Base-by-base conservation (phyloP, 1,139 yeast species). In the Arxiozyma slooffiae region DNA sequence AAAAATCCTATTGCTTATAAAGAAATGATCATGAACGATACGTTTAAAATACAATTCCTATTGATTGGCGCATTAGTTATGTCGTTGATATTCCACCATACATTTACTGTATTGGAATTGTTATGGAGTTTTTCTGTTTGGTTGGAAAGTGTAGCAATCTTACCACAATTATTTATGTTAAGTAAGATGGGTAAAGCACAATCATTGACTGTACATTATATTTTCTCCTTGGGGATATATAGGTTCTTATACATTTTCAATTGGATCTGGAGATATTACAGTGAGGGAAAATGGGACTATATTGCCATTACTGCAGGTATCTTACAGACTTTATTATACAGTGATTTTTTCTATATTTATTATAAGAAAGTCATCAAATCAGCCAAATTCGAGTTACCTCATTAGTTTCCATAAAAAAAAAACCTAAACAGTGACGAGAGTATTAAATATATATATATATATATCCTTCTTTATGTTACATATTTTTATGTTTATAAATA, bases 321-420 rank as follows among this genome's bases (percentile, higher is more conserved):
- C 44, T 67, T 88, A 45, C 98, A 92, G 71, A 88, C 97, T 0
- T 74, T 81, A 47, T 70, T 92, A 38, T 92, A 92, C 71, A 87
- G 97, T 1, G 98, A 92, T 71, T 92, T 92, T 74, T 92, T 92
- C 73, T 92, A 88, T 71, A 77, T 92, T 57, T 92, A 92, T 71
- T 90, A 90, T 72, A 75, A 78, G 53, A 81, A 78, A 68, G 96
- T 92, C 49, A 75, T 89, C 75, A 82, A 84, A 66, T 96, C 95
- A 46, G 78, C 82, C 68, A 81, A 80, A 62, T 84, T 88, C 61
- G 85, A 83, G 59, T 76, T 92, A 61, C 96, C 96, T 9, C 85
- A 80, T 50, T 82, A 70, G 62, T 14, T 41, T 11, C 39, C 36
- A 11, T n/a, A 38, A 16, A 23, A 26, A n/a, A 38, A 18, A 36